Evolutionary conservation across 2,329 filamentous ascomycete genomes (phyloP).

Genomic region (Penicillium sp.): DNA sequence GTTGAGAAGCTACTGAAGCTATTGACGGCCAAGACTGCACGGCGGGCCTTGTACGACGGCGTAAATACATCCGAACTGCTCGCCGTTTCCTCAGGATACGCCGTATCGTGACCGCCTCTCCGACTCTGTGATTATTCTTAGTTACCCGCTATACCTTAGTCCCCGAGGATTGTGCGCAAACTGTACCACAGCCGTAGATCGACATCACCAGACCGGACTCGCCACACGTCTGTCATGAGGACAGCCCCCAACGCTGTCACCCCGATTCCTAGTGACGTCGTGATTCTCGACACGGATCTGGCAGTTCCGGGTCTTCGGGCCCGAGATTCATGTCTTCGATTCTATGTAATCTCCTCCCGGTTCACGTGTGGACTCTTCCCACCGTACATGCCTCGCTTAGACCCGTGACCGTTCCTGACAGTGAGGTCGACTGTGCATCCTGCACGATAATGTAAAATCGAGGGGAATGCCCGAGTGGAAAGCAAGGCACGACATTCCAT

Average conservation of each 20-base stretch:
- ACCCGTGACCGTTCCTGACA: not conserved
- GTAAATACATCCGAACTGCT: conserved; percentile 5
- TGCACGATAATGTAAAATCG: not conserved
- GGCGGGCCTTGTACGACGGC: conserved; percentile 1
- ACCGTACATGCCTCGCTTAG: not conserved
- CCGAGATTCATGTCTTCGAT: not conserved
- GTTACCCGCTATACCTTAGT: not conserved
- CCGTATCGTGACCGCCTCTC: not conserved
- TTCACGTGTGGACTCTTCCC: not conserved
- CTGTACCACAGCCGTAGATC: conserved; percentile 1
- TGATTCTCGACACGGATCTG: conserved; percentile 2
- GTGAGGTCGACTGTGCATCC: not conserved
- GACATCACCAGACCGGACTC: conserved; percentile 6
- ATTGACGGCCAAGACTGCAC: not conserved
- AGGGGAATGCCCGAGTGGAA: not conserved
- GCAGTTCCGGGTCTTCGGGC: not conserved
- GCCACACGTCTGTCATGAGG: conserved; percentile 6
- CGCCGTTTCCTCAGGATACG: not conserved
- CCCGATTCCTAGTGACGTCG: conserved; percentile 1
- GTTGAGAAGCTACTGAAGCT: conserved; percentile 15
- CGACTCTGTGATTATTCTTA: not conserved
- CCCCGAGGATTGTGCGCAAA: not conserved
- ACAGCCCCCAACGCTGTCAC: not conserved
- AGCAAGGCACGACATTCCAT: conserved; percentile 13
- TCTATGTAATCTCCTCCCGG: not conserved